Conservation (phyloP, 2,329 filamentous ascomycete species). For the Falciphora oryzae region DNA sequence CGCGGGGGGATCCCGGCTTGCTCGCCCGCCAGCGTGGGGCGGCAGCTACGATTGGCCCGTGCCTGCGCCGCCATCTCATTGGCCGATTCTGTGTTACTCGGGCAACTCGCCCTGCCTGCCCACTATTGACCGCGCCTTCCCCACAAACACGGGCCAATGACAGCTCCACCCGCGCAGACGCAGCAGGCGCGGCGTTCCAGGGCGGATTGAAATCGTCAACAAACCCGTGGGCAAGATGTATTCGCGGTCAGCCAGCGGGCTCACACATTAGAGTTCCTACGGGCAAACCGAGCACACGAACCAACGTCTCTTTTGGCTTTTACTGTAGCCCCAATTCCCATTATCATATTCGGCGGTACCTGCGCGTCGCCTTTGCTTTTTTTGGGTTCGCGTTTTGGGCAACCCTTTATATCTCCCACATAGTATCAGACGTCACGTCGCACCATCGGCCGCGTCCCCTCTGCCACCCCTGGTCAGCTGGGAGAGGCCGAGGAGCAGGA, state of each 20-base stretch:
- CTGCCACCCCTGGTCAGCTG: not conserved
- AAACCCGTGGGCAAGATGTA: not conserved
- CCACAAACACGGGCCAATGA: slow-evolving; percentile 2
- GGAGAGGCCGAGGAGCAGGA: not conserved
- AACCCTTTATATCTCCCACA: not conserved
- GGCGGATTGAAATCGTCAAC: not conserved
- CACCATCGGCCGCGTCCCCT: not conserved
- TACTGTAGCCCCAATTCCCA: not conserved
- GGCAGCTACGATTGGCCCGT: not conserved
- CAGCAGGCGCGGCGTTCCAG: not conserved
- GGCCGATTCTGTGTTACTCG: not conserved
- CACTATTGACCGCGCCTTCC: slow-evolving; percentile 2
- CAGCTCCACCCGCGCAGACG: not conserved
- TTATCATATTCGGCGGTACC: not conserved
- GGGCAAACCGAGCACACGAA: not conserved
- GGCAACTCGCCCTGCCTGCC: not conserved
- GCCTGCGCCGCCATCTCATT: not conserved
- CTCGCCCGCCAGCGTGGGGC: not conserved
- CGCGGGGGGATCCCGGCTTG: not conserved
- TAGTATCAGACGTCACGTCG: not conserved
- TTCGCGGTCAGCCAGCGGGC: too few species aligned
- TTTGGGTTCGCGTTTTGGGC: not conserved
- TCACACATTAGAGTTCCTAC: not conserved
- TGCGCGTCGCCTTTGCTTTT: not conserved
- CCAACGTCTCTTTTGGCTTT: not conserved